Evolutionary conservation across 768 basidiomycete species (phyloP).

Genomic region (Boletellus ananas): DNA sequence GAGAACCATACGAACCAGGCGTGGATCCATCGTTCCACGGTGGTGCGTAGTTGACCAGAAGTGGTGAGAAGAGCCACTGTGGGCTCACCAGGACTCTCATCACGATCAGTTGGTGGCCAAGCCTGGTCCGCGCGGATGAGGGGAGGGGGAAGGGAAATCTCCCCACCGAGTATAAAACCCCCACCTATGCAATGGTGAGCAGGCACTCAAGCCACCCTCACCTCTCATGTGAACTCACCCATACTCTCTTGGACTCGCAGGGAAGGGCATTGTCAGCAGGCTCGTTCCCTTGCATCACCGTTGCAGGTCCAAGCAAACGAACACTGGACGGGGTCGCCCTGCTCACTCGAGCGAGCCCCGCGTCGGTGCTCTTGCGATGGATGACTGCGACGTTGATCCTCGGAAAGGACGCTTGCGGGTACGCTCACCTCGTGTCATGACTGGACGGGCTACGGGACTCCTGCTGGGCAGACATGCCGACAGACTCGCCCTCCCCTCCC

Average conservation of each 20-base stretch:
- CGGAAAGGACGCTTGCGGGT: slow-evolving; percentile 21
- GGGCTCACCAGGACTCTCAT: slow-evolving; percentile 2
- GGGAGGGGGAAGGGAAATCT: neutral
- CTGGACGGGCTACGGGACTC: too few relatives aligned
- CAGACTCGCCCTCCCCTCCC: too few relatives aligned
- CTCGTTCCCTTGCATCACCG: slow-evolving; percentile 33
- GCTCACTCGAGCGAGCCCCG: slow-evolving; percentile 24
- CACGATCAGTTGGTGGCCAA: neutral
- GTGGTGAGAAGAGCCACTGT: neutral
- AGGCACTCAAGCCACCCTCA: neutral
- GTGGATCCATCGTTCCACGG: slow-evolving; percentile 7
- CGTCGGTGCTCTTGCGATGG: slow-evolving; percentile 63
- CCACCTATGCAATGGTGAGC: slow-evolving; percentile 10
- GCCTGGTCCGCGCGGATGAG: slow-evolving; percentile 4
- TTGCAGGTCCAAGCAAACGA: slow-evolving; percentile 31
- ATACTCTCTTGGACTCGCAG: slow-evolving; percentile 3
- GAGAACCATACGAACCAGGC: slow-evolving; percentile 8
- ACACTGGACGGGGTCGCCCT: slow-evolving; percentile 20
- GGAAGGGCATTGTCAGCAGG: slow-evolving; percentile 2
- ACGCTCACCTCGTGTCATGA: slow-evolving; percentile 11
- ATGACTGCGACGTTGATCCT: slow-evolving; percentile 69
- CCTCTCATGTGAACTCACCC: slow-evolving; percentile 1
- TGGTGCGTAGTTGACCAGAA: slow-evolving; percentile 1
- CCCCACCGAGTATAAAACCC: slow-evolving; percentile 15
- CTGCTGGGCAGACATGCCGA: too few relatives aligned